Percentiles rank a stretch among this genome's conserved stretches.
Conservation (phyloP, 1,284 basidiomycete species). For the Malassezia obtusa region DNA sequence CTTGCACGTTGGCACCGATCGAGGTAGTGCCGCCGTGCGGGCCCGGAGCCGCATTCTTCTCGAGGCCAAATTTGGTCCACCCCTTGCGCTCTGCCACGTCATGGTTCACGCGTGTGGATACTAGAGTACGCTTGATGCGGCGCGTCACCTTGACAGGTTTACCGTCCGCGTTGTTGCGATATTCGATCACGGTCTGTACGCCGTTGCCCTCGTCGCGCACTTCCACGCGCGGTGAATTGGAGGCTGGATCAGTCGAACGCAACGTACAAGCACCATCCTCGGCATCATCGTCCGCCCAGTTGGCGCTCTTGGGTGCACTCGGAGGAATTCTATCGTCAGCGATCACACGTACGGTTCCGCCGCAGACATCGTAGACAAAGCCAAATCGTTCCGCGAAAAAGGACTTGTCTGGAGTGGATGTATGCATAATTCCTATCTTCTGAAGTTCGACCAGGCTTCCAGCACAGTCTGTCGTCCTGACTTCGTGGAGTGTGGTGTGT, state of each 20-base stretch:
- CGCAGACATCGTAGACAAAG: conserved; percentile 10
- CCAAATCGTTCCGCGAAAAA: neutral
- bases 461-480: neutral
- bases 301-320: conserved; percentile 19
- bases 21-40: conserved; percentile 80
- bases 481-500: neutral
- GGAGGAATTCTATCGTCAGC: conserved; percentile 5
- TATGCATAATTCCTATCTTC: neutral
- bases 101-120: conserved; percentile 87
- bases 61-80: conserved; percentile 88
- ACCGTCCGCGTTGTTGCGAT: conserved; percentile 76
- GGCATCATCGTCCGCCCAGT: conserved; percentile 47
- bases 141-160: conserved; percentile 89
- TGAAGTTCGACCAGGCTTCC: neutral
- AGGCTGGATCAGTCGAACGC: neutral
- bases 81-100: conserved; percentile 82
- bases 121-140: conserved; percentile 73
- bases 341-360: conserved; percentile 3
- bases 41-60: conserved; percentile 76
- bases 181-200: conserved; percentile 73
- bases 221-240: conserved; percentile 33
- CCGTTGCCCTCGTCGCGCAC: conserved; percentile 78
- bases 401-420: neutral
- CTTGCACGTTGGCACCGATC: conserved; percentile 76
- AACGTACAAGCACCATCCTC: conserved; percentile 22